A percentile compares a stretch with the other conserved stretches of the same genome.
Conservation (phyloP, 2,329 filamentous ascomycete species). For the Colletotrichum cuscutae region DNA sequence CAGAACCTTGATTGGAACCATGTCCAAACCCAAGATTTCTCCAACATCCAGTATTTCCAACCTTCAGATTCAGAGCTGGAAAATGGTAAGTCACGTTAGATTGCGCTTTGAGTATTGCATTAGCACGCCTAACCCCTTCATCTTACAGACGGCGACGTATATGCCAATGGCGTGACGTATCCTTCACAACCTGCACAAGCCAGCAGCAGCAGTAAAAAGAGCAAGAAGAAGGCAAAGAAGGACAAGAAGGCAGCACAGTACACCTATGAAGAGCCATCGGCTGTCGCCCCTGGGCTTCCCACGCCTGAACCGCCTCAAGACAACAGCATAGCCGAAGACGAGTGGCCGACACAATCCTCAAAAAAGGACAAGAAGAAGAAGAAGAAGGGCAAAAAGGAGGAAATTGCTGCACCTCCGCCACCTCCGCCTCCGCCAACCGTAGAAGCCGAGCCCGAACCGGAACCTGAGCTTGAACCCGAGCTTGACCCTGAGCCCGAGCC, state of each 20-base stretch:
- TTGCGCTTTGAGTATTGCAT: not conserved
- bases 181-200: conserved; percentile 14
- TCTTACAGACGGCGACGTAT: conserved; percentile 25
- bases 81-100: conserved; percentile 22
- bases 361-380: conserved; percentile 36
- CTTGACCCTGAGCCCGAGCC: not conserved
- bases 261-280: conserved; percentile 5
- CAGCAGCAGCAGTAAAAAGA: conserved; percentile 25
- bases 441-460: conserved; percentile 5
- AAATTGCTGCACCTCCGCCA: not conserved
- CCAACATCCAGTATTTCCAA: conserved; percentile 53
- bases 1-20: conserved; percentile 49
- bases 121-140: not conserved
- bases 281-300: not conserved
- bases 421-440: conserved; percentile 1
- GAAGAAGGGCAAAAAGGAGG: conserved; percentile 26
- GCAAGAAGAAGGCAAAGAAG: conserved; percentile 38
- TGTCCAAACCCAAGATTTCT: conserved; percentile 55
- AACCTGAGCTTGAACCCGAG: conserved; percentile 12
- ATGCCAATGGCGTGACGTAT: conserved; percentile 28
- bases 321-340: conserved; percentile 18
- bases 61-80: conserved; percentile 50
- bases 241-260: conserved; percentile 20
- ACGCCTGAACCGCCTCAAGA: conserved; percentile 15
- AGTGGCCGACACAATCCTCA: conserved; percentile 21